Base-by-base conservation (phyloP, 768 basidiomycete species). In the Hygrophorus russula region DNA sequence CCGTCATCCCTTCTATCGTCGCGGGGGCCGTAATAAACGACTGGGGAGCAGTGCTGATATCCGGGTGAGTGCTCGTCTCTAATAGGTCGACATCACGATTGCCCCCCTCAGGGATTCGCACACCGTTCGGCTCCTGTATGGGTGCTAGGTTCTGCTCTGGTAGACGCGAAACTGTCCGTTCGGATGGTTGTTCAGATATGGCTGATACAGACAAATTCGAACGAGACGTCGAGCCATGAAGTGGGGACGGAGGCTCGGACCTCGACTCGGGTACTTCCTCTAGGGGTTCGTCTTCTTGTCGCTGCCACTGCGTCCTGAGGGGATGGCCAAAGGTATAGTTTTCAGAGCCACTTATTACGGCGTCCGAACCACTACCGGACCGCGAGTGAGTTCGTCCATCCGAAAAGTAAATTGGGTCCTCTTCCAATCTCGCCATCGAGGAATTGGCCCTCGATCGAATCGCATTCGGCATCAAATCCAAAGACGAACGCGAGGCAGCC, bases 251-350 rank as follows among this genome's bases (percentile, higher is more conserved):
- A 34, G 17, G 24, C 24, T 24, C 39, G 10, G 15, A 18, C 19
- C 32, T 42, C 30, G 18, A 27, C 20, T 42, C 30, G 3, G 41
- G 41, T 18, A 33, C 24, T 29, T 30, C 39, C 39, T 41, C 39
- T 4, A 27, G 12, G 7, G 7, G 12, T 17, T 41, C 41, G n/a
- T 42, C 31, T 18, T 28, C 42, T 5, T 36, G 19, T 11, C 19
- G 11, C 19, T 5, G 13, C 42, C 42, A 44, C 42, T 36, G 42
- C 1, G 35, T 36, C 42, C 42, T 20, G 19, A 44, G 17, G 4
- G 69, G 71, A 17, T 76, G 70, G 10, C 85, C 85, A 59, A 87
- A 88, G 7, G 84, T 87, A 56, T 84, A 70, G 55, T 83, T 83
- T 53, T 84, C 49, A 2, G 41, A 47, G 44, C 50, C 51, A 36